These are phyloP conservation scores for Boletus semigastroideus DNA, from an alignment of 1,284 basidiomycete species.

Conservation along the genomic window DNA sequence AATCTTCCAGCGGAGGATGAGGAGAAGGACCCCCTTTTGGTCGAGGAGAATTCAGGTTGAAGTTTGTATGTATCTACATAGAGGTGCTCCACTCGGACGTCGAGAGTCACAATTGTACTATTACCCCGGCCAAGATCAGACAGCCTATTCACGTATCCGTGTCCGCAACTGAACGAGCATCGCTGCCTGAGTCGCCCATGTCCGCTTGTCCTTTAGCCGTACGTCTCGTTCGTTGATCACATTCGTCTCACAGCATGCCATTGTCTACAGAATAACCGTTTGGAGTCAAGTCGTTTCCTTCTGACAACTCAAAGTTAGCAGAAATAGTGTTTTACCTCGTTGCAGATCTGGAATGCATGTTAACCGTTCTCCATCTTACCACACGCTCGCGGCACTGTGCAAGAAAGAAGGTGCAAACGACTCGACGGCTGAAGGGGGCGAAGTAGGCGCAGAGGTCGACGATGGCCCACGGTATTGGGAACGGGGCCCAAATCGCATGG, in stretches of 20 bases:
- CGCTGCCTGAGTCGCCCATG: conserved; percentile 91
- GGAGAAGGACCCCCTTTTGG: no score
- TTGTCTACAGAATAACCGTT: conserved; percentile 65
- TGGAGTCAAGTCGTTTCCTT: conserved; percentile 73
- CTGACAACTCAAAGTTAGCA: conserved; percentile 86
- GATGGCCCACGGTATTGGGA: conserved; percentile 75
- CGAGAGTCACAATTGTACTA: no score
- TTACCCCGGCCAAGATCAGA: no score
- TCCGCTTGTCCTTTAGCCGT: conserved; percentile 78
- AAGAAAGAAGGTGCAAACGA: conserved; percentile 45
- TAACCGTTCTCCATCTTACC: conserved; percentile 92
- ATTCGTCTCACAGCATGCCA: not conserved
- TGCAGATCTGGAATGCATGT: conserved; percentile 94
- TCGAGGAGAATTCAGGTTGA: no score
- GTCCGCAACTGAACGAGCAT: no score
- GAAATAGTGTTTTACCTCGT: conserved; percentile 99
- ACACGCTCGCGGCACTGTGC: conserved; percentile 78
- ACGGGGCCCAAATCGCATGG: conserved; percentile 67
- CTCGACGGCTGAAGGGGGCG: conserved; percentile 59
- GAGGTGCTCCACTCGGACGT: no score
- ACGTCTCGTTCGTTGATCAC: conserved; percentile 29
- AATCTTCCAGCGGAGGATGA: no score
- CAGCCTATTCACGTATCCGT: no score
- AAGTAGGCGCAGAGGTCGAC: conserved; percentile 56
- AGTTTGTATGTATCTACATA: no score